phyloP scores from a whole-genome alignment of 176 grass and related monocot genomes.

The Raddia guianensis region DNA sequence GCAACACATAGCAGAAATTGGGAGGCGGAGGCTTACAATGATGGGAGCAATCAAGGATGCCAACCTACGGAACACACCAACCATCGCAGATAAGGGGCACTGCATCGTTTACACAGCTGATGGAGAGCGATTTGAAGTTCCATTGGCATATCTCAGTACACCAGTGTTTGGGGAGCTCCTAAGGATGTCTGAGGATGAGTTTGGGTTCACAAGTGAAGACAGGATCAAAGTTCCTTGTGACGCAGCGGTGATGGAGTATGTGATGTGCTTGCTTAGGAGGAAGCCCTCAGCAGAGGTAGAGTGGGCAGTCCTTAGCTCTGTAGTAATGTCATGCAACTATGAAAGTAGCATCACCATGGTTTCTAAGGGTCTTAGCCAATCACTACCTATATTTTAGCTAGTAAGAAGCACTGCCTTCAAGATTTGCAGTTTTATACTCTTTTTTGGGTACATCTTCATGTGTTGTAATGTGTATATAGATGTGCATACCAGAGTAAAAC shows the following conservation, averaged over 20 bases:
- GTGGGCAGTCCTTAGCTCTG: slow-evolving; percentile 50
- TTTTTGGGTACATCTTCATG: slow-evolving; percentile 15
- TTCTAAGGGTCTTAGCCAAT: slow-evolving; percentile 28
- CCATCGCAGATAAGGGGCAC: slow-evolving; percentile 52
- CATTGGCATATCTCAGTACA: slow-evolving; percentile 49
- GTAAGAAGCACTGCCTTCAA: slow-evolving; percentile 11
- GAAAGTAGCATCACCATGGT: slow-evolving; percentile 38
- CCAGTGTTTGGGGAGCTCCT: slow-evolving; percentile 54
- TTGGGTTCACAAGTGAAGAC: slow-evolving; percentile 51
- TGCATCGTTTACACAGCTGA: slow-evolving; percentile 47
- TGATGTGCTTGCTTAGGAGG: slow-evolving; percentile 57
- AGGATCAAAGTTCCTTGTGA: slow-evolving; percentile 70
- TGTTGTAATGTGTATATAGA: slow-evolving; percentile 33
- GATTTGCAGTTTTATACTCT: background rate
- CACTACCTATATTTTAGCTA: slow-evolving; percentile 52
- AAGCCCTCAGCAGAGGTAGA: slow-evolving; percentile 64
- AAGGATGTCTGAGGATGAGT: slow-evolving; percentile 58
- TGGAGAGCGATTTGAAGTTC: slow-evolving; percentile 57
- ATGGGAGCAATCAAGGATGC: background rate
- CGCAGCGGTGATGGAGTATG: slow-evolving; percentile 60
- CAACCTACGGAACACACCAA: slow-evolving; percentile 21
- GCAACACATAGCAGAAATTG: slow-evolving; percentile 41
- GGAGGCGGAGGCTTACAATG: slow-evolving; percentile 31
- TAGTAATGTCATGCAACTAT: slow-evolving; percentile 48
- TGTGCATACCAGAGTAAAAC: slow-evolving; percentile 27